Evolutionary conservation across 805 yeast species (phyloP).

Genomic region (Candida tallmaniae): DNA sequence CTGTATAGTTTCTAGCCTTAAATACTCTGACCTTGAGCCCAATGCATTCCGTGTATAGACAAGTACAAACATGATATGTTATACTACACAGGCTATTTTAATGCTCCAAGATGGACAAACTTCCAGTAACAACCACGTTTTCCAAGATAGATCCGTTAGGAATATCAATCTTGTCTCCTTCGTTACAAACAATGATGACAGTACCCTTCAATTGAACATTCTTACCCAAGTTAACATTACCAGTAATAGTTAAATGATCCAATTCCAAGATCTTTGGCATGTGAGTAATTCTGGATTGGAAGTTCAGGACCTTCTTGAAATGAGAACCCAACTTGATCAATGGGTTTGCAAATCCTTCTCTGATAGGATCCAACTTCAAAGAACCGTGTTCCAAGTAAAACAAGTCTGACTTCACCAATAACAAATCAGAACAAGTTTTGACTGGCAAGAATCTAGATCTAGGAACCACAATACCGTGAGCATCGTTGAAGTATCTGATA

Average conservation of each 20-base stretch:
- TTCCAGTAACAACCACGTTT: conserved; percentile 96
- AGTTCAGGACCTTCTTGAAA: conserved; percentile 91
- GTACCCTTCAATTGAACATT: conserved; percentile 92
- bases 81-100: too few relatives aligned
- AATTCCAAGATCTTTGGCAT: conserved; percentile 95
- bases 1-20: too few relatives aligned
- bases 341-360: conserved; percentile 91
- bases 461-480: conserved; percentile 98
- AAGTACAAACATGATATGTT: too few relatives aligned
- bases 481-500: conserved; percentile 88
- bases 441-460: conserved; percentile 97
- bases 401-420: conserved; percentile 92
- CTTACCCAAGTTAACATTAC: conserved; percentile 89
- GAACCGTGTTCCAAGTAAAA: conserved; percentile 91
- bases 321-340: conserved; percentile 94
- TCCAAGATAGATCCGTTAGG: conserved; percentile 95
- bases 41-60: too few relatives aligned
- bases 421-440: conserved; percentile 91
- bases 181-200: conserved; percentile 94
- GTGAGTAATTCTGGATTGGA: conserved; percentile 85
- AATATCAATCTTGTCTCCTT: conserved; percentile 93
- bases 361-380: conserved; percentile 70
- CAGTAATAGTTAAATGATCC: conserved; percentile 96
- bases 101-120: conserved; percentile 90
- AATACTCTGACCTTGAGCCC: too few relatives aligned